Conservation (phyloP, 73 alveolate genomes). For the Breviolum minutum region DNA sequence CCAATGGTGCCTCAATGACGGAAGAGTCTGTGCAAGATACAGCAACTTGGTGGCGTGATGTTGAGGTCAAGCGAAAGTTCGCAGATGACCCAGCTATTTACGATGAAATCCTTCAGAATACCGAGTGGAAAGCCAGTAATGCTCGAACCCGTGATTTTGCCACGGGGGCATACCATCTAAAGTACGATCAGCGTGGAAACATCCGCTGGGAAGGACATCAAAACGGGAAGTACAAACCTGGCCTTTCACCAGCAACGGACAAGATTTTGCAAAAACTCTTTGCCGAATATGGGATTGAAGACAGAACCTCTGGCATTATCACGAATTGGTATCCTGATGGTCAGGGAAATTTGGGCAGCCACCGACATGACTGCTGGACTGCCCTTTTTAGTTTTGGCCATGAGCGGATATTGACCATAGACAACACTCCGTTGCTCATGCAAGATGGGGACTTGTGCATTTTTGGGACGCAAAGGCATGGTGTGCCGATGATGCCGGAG, state of each 20-base stretch:
- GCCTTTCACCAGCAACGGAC: conserved; percentile 61
- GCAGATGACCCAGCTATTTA: conserved; percentile 77
- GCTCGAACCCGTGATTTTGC: conserved; percentile 93
- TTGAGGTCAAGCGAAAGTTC: conserved; percentile 51
- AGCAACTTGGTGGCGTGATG: conserved; percentile 95
- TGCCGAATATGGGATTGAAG: conserved; percentile 84
- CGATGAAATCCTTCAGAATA: conserved; percentile 72
- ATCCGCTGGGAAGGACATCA: conserved; percentile 93
- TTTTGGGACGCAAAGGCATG: conserved; percentile 93
- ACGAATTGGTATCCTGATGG: conserved; percentile 94
- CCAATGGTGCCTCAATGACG: conserved; percentile 79
- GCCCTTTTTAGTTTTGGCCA: conserved; percentile 86
- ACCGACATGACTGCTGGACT: conserved; percentile 93
- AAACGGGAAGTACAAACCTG: conserved; percentile 60
- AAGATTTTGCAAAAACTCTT: conserved; percentile 66
- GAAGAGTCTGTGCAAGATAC: conserved; percentile 71
- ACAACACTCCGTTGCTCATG: conserved; percentile 92
- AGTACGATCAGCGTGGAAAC: conserved; percentile 90
- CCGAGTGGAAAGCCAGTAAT: conserved; percentile 52
- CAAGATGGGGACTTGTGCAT: conserved; percentile 80
- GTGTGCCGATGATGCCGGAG: conserved; percentile 91
- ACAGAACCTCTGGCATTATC: conserved; percentile 82
- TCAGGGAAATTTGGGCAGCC: conserved; percentile 63
- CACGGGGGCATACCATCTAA: conserved; percentile 89
- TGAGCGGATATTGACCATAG: conserved; percentile 88